Conservation (phyloP, 768 basidiomycete species). For the Russula foetens region DNA sequence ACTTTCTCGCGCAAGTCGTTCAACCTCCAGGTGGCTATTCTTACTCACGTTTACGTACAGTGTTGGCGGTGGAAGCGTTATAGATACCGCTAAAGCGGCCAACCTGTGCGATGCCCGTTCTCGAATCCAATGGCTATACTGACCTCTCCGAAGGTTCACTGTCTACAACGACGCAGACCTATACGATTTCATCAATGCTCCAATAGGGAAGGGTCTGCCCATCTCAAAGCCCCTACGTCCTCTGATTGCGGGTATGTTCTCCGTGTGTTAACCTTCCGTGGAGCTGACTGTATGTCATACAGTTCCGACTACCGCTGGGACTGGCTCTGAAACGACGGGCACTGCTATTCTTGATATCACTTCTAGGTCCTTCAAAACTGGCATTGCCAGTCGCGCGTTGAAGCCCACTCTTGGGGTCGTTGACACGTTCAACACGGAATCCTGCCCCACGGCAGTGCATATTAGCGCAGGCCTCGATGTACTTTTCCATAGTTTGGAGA, state of each 20-base stretch:
- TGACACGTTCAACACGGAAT: constrained; percentile 86
- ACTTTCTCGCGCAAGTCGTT: constrained; percentile 73
- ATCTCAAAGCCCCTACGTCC: constrained; percentile 69
- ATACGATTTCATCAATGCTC: constrained; percentile 96
- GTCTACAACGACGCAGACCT: constrained; percentile 90
- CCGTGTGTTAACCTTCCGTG: neutral
- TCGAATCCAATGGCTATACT: neutral
- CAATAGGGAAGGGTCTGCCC: constrained; percentile 86
- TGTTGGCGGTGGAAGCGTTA: constrained; percentile 89
- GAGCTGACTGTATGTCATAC: neutral
- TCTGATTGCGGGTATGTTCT: constrained; percentile 62
- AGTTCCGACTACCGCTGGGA: constrained; percentile 76
- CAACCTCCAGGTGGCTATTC: neutral
- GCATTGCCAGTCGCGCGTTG: constrained; percentile 87
- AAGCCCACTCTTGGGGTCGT: constrained; percentile 78
- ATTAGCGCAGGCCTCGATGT: constrained; percentile 95
- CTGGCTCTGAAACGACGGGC: constrained; percentile 92
- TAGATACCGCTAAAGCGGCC: constrained; percentile 93
- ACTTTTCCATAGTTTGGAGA: constrained; percentile 92
- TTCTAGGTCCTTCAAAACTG: constrained; percentile 90
- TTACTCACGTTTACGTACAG: constrained; percentile 29
- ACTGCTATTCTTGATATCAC: constrained; percentile 92
- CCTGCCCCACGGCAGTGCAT: constrained; percentile 86
- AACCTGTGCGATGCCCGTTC: constrained; percentile 51
- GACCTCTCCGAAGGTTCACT: constrained; percentile 48